A percentile compares a stretch with the other conserved stretches of the same genome.
These are phyloP conservation scores for Fragaria vesca DNA, from an alignment of 306 rosid species.

Conservation along the genomic window DNA sequence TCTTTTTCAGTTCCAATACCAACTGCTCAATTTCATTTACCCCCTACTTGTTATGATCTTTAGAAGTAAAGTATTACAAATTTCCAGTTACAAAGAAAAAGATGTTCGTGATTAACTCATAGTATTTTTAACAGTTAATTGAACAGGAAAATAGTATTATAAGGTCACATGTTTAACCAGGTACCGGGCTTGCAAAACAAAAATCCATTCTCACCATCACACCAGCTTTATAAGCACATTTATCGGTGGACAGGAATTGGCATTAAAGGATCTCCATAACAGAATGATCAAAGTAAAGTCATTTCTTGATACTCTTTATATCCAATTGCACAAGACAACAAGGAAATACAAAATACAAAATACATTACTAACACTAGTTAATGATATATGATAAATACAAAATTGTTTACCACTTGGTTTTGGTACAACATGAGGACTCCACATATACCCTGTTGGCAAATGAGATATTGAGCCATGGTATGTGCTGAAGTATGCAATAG, in stretches of 20 bases:
- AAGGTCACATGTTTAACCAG: neutral
- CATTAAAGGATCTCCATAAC: neutral
- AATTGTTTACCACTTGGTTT: slow-evolving; percentile 77
- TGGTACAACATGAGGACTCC: slow-evolving; percentile 96
- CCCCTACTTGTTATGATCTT: neutral
- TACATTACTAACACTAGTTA: neutral
- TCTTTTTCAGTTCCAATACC: neutral
- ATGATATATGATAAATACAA: neutral
- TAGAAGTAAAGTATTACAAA: neutral
- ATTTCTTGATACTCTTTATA: neutral
- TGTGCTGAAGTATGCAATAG: slow-evolving; percentile 93
- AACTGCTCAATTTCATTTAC: neutral
- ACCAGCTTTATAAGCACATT: neutral
- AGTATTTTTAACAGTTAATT: neutral
- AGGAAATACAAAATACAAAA: neutral
- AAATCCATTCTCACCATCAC: neutral
- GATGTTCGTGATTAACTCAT: neutral
- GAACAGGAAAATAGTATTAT: neutral
- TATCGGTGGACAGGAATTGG: neutral
- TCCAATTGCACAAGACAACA: neutral
- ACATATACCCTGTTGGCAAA: slow-evolving; percentile 92
- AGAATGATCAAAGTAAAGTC: neutral
- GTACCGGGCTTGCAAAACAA: neutral
- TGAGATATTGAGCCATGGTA: slow-evolving; percentile 95
- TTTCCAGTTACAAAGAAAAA: neutral